Percentiles rank a stretch among this genome's conserved stretches.
These are phyloP conservation scores for Backusella tarrabulga DNA, from an alignment of 192 early-diverging fungal species.

Conservation along the genomic window DNA sequence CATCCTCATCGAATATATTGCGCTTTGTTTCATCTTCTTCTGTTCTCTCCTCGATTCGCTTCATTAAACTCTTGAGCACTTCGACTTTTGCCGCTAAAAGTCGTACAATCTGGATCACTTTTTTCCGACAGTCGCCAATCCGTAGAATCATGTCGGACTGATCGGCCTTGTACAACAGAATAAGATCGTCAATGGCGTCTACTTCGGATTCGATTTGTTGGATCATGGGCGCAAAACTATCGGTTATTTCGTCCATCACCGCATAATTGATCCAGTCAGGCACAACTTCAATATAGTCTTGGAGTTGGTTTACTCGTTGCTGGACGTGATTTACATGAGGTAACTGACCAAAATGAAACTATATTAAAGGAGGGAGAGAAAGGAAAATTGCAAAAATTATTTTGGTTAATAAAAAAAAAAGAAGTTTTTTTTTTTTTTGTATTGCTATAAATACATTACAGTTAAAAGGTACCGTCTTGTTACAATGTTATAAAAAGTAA, in stretches of 20 bases:
- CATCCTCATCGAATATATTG: background rate
- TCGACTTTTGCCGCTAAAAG: slow-evolving; percentile 67
- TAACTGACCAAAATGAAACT: slow-evolving; percentile 61
- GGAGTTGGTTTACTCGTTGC: slow-evolving; percentile 57
- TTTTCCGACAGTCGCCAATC: slow-evolving; percentile 72
- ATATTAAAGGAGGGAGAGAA: background rate
- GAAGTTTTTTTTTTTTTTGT: too few relatives aligned
- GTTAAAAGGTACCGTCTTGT: slow-evolving; percentile 65
- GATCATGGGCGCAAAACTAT: slow-evolving; percentile 67
- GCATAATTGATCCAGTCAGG: slow-evolving; percentile 78
- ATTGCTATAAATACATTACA: slow-evolving; percentile 25
- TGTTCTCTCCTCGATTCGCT: slow-evolving; percentile 47
- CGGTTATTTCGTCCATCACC: slow-evolving; percentile 77
- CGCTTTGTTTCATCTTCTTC: background rate
- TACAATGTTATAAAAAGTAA: slow-evolving; percentile 69
- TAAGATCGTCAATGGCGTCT: slow-evolving; percentile 72
- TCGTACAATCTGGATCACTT: slow-evolving; percentile 66
- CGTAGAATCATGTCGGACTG: slow-evolving; percentile 68
- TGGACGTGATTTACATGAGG: slow-evolving; percentile 61
- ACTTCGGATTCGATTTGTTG: slow-evolving; percentile 75
- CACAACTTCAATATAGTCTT: slow-evolving; percentile 32
- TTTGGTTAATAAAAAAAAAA: slow-evolving; percentile 10
- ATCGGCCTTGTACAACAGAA: slow-evolving; percentile 52
- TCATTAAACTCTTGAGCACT: slow-evolving; percentile 66
- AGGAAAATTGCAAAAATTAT: slow-evolving; percentile 27